A percentile compares a stretch with the other conserved stretches of the same genome.
phyloP scores from a whole-genome alignment of 768 basidiomycete species.

The Dendrothele bispora region DNA sequence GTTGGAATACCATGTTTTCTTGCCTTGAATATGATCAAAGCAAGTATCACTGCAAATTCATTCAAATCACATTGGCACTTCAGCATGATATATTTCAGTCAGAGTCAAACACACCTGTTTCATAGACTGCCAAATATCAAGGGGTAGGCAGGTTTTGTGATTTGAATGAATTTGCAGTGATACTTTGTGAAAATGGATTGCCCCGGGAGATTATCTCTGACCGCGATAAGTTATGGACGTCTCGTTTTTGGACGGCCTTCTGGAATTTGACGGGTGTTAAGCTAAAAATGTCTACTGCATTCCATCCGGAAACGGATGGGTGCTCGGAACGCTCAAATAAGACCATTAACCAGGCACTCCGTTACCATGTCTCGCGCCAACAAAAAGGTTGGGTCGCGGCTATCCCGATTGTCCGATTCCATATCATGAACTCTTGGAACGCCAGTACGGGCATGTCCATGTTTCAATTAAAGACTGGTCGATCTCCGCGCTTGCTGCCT shows the following conservation, averaged over 20 bases:
- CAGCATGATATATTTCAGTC: no score
- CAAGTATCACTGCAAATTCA: no score
- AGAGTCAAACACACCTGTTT: no score
- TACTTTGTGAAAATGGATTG: conserved; percentile 23
- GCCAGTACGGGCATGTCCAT: conserved; percentile 24
- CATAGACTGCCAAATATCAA: no score
- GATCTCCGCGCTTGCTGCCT: conserved; percentile 20
- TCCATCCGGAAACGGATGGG: conserved; percentile 31
- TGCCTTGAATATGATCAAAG: no score
- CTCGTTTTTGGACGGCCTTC: conserved; percentile 25
- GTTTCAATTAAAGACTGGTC: conserved; percentile 25
- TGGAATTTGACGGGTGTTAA: conserved; percentile 16
- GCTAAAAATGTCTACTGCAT: conserved; percentile 24
- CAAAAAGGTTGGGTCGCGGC: conserved; percentile 25
- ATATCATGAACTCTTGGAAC: conserved; percentile 31
- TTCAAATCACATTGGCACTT: no score
- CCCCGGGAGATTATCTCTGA: conserved; percentile 24
- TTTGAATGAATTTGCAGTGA: no score
- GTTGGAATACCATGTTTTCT: no score
- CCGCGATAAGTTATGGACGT: conserved; percentile 25
- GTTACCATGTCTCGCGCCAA: conserved; percentile 14
- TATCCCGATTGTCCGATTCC: conserved; percentile 23
- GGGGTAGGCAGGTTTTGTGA: no score
- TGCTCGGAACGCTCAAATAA: conserved; percentile 21
- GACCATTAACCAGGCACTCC: conserved; percentile 16